Conservation (phyloP, 1,284 basidiomycete genomes). For the Ustanciosporium gigantosporum region DNA sequence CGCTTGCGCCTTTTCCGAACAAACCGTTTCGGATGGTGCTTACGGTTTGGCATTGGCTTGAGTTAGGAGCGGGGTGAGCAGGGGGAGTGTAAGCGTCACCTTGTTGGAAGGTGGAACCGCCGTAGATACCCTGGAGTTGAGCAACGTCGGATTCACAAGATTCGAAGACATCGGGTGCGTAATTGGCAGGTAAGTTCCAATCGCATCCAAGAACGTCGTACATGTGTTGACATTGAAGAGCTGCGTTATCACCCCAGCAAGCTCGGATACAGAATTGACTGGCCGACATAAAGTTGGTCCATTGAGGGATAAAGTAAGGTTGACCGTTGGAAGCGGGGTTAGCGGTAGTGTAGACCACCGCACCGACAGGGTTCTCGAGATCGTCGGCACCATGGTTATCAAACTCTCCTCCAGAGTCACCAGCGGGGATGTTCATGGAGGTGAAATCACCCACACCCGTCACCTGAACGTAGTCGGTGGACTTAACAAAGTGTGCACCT, state of each 20-base stretch:
- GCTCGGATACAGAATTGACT: conserved; percentile 55
- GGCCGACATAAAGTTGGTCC: conserved; percentile 56
- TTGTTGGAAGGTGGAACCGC: conserved; percentile 49
- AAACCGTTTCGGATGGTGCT: conserved; percentile 25
- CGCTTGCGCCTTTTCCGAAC: background rate
- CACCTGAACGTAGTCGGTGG: conserved; percentile 54
- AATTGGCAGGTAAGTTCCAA: conserved; percentile 54
- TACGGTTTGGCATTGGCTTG: conserved; percentile 19
- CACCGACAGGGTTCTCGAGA: conserved; percentile 52
- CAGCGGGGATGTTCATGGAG: conserved; percentile 30
- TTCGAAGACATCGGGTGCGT: conserved; percentile 46
- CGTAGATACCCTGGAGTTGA: conserved; percentile 49
- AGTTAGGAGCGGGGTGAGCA: conserved; percentile 32
- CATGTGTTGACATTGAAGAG: conserved; percentile 52
- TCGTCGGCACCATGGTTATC: conserved; percentile 57
- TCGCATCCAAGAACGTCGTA: conserved; percentile 56
- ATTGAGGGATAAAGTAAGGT: conserved; percentile 33
- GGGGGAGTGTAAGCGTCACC: conserved; percentile 32
- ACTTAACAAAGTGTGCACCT: conserved; percentile 56
- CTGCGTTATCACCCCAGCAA: conserved; percentile 45
- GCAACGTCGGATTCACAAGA: conserved; percentile 49
- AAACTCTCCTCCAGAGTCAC: conserved; percentile 55
- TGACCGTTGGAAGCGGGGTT: conserved; percentile 38
- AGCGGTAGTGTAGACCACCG: conserved; percentile 53
- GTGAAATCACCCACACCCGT: conserved; percentile 51